Conservation (phyloP, 2,329 filamentous ascomycete genomes). For the Aspergillus sp. region DNA sequence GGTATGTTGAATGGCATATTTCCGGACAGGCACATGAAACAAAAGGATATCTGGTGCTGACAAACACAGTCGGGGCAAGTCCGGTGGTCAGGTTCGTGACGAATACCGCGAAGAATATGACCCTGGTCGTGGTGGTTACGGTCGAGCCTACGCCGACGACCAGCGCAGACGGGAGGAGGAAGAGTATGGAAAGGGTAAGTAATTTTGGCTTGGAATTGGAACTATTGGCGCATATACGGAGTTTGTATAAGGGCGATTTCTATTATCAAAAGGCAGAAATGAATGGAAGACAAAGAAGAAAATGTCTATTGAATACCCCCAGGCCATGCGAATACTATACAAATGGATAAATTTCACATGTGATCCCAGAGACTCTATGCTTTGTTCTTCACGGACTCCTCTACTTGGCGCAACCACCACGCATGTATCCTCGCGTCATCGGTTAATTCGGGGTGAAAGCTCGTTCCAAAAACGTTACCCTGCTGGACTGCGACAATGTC, state of each 20-base stretch:
- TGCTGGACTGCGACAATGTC: slow-evolving; percentile 87
- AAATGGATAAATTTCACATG: neutral
- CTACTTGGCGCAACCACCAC: slow-evolving; percentile 81
- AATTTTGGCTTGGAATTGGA: slow-evolving; percentile 17
- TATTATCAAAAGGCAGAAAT: slow-evolving; percentile 21
- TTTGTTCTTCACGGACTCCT: slow-evolving; percentile 33
- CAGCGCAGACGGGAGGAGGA: slow-evolving; percentile 51
- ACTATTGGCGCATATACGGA: slow-evolving; percentile 23
- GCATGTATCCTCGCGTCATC: slow-evolving; percentile 79
- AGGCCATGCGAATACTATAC: slow-evolving; percentile 12
- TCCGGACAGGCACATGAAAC: neutral
- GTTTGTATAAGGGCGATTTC: slow-evolving; percentile 27
- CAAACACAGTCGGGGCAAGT: slow-evolving; percentile 65
- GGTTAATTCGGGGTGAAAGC: slow-evolving; percentile 92
- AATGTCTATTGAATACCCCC: slow-evolving; percentile 19
- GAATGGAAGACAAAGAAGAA: neutral
- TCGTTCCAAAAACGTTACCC: slow-evolving; percentile 87
- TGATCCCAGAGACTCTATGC: slow-evolving; percentile 2
- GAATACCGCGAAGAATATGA: slow-evolving; percentile 98
- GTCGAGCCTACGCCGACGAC: slow-evolving; percentile 66
- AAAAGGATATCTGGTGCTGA: slow-evolving; percentile 11
- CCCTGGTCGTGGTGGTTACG: slow-evolving; percentile 84
- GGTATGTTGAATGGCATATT: slow-evolving; percentile 38
- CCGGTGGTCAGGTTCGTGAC: slow-evolving; percentile 91
- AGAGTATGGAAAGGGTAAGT: slow-evolving; percentile 53